Percentiles rank a stretch among this genome's conserved stretches.
phyloP scores from a whole-genome alignment of 306 rosid genomes.

The Crotalaria pallida region DNA sequence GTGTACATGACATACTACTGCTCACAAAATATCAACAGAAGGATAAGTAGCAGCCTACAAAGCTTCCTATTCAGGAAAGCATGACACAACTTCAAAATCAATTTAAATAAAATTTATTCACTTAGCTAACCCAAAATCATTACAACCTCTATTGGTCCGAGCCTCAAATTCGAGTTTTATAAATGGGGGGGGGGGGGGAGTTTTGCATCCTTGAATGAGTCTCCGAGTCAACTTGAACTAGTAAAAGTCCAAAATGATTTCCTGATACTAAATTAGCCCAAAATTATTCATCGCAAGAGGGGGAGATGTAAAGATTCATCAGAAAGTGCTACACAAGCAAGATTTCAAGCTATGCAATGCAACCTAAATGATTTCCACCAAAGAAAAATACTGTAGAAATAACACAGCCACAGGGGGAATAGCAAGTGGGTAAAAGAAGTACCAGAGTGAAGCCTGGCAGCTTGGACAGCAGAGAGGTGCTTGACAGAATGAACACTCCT shows the following conservation, averaged over 20 bases:
- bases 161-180: too few species aligned
- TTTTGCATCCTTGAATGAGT: too few species aligned
- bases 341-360: not conserved
- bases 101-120: not conserved
- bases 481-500: constrained; percentile 50
- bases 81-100: not conserved
- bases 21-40: not conserved
- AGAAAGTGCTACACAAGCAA: constrained; percentile 9
- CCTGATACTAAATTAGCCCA: too few species aligned
- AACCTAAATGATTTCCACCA: not conserved
- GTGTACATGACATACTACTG: not conserved
- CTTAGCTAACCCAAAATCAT: not conserved
- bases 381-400: not conserved
- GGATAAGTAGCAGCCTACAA: not conserved
- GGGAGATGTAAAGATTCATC: not conserved
- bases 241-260: too few species aligned
- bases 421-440: not conserved
- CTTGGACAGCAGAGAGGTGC: constrained; percentile 56
- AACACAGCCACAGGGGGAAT: too few species aligned
- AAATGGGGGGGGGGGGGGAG: too few species aligned
- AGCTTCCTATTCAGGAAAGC: not conserved
- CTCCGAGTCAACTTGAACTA: too few species aligned
- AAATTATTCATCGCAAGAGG: not conserved
- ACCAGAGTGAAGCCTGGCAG: constrained; percentile 73
- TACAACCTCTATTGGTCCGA: not conserved